phyloP scores from a whole-genome alignment of 2,329 filamentous ascomycete genomes.

The Colletotrichum shisoi region DNA sequence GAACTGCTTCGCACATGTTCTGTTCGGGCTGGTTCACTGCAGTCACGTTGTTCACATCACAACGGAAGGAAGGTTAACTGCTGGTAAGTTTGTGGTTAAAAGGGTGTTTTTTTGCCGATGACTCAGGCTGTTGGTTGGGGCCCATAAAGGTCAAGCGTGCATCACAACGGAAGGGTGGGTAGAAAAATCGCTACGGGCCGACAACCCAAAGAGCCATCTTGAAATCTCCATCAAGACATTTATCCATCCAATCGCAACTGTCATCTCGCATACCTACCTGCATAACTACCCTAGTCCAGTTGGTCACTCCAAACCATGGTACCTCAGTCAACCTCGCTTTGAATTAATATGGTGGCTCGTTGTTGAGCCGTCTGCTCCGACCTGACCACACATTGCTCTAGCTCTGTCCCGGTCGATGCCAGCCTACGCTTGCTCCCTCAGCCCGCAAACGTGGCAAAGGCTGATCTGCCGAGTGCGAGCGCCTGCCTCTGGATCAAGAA shows the following conservation, averaged over 20 bases:
- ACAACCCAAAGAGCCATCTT: constrained; percentile 48
- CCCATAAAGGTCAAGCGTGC: no score
- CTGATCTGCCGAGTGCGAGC: constrained; percentile 1
- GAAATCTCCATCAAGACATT: constrained; percentile 39
- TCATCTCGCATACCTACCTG: constrained; percentile 22
- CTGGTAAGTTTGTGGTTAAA: no score
- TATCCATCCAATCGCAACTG: constrained; percentile 43
- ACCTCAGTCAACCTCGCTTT: constrained; percentile 12
- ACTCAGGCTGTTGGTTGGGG: no score
- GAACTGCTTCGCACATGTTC: not conserved
- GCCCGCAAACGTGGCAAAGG: not conserved
- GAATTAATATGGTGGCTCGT: constrained; percentile 1
- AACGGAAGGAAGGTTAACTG: no score
- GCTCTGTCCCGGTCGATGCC: not conserved
- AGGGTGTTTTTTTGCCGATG: no score
- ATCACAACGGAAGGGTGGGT: not conserved
- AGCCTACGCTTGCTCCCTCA: not conserved
- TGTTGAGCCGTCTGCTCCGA: constrained; percentile 1
- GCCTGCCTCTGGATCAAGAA: not conserved
- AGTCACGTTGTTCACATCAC: no score
- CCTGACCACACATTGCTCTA: not conserved
- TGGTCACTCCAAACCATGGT: constrained; percentile 1
- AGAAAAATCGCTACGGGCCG: constrained; percentile 45
- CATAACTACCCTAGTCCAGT: constrained; percentile 17
- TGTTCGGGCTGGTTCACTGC: no score